Conservation (phyloP, 768 basidiomycete species). For the Trametes gibbosa region DNA sequence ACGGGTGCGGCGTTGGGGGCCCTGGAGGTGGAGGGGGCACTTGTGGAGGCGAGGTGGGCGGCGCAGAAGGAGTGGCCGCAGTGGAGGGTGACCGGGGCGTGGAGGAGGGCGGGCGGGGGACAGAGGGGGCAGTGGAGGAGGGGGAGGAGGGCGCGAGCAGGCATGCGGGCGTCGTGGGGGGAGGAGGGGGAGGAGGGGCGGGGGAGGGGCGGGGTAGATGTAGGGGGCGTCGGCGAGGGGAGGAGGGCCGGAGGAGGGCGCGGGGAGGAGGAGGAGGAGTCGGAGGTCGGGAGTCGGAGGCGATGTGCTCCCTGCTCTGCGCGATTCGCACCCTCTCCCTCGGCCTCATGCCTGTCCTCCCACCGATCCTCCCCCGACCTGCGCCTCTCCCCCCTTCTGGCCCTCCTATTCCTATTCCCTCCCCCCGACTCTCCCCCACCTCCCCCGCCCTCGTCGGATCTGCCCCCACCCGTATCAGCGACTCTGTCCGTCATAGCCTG, state of each 20-base stretch:
- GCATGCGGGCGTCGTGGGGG: neutral
- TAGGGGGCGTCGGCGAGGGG: neutral
- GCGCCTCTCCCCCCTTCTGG: neutral
- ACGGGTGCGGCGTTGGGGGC: slow-evolving; percentile 1
- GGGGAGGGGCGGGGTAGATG: slow-evolving; percentile 3
- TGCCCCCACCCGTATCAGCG: too few species aligned
- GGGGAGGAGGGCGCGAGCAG: slow-evolving; percentile 31
- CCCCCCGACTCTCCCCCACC: neutral
- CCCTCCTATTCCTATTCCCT: neutral
- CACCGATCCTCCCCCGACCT: slow-evolving; percentile 11
- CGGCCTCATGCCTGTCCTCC: slow-evolving; percentile 17
- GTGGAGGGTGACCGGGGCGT: slow-evolving; percentile 54
- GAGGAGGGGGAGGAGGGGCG: neutral
- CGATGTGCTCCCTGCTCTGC: neutral
- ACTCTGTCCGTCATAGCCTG: neutral
- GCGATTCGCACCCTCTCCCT: slow-evolving; percentile 9
- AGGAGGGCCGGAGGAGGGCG: neutral
- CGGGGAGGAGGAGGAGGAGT: neutral
- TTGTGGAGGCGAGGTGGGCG: slow-evolving; percentile 25
- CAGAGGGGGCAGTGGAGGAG: slow-evolving; percentile 60
- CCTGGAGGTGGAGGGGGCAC: slow-evolving; percentile 16
- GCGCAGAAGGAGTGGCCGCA: slow-evolving; percentile 87
- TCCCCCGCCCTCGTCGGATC: neutral
- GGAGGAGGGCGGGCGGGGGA: slow-evolving; percentile 33
- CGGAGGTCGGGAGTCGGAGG: neutral